Evolutionary conservation across 2,329 filamentous ascomycete species (phyloP).

Genomic region (Aspergillus sergii): DNA sequence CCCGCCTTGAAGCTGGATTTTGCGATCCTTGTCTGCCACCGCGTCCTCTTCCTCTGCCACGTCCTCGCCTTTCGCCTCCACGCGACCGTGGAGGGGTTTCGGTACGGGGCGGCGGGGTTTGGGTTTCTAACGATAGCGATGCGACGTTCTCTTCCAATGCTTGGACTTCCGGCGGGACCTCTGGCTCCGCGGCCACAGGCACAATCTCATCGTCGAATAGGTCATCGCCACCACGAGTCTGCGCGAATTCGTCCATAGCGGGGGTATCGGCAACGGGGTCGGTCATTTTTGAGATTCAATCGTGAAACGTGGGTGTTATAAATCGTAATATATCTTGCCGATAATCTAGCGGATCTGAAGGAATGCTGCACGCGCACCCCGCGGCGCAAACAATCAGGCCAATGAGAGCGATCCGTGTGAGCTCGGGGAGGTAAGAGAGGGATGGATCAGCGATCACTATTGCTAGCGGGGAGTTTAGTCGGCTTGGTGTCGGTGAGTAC

Average conservation of each 20-base stretch:
- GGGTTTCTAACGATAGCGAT: slow-evolving; percentile 10
- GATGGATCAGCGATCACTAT: slow-evolving; percentile 7
- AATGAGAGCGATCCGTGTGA: slow-evolving; percentile 27
- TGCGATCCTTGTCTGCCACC: slow-evolving; percentile 23
- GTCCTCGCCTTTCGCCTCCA: slow-evolving; percentile 34
- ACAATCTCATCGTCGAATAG: slow-evolving; percentile 55
- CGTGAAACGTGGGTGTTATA: slow-evolving; percentile 7
- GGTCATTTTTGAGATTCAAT: slow-evolving; percentile 12
- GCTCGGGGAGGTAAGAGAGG: slow-evolving; percentile 7
- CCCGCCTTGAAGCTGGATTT: slow-evolving; percentile 21
- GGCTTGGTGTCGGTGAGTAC: slow-evolving; percentile 1
- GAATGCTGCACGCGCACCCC: slow-evolving; percentile 15
- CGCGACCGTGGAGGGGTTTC: slow-evolving; percentile 32
- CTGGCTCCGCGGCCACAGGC: slow-evolving; percentile 41
- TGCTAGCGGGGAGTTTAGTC: slow-evolving; percentile 10
- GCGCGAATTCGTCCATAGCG: slow-evolving; percentile 51
- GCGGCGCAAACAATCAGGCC: slow-evolving; percentile 24
- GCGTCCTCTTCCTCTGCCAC: slow-evolving; percentile 32
- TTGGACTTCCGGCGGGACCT: slow-evolving; percentile 21
- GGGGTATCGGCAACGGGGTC: slow-evolving; percentile 18
- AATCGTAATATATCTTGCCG: slow-evolving; percentile 8
- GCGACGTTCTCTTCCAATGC: slow-evolving; percentile 18
- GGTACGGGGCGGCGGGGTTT: slow-evolving; percentile 18
- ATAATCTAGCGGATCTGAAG: slow-evolving; percentile 12
- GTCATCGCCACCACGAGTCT: slow-evolving; percentile 53